phyloP scores from a whole-genome alignment of 2,329 filamentous ascomycete species.

The Tolypocladium nubicola region DNA sequence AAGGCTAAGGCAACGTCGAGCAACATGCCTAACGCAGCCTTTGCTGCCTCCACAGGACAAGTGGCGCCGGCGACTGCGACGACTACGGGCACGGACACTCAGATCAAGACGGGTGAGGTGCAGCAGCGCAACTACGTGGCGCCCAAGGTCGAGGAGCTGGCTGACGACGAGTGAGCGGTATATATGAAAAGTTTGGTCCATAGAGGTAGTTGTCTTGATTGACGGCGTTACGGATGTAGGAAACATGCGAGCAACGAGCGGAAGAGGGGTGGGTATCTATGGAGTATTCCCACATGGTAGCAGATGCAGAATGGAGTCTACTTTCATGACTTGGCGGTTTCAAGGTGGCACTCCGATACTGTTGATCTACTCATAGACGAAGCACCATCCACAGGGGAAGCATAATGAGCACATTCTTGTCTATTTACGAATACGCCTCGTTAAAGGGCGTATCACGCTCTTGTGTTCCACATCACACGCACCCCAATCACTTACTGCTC shows the following conservation, averaged over 20 bases:
- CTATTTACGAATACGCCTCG: neutral
- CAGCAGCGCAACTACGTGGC: constrained; percentile 36
- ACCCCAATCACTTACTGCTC: constrained; percentile 5
- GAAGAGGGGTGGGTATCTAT: neutral
- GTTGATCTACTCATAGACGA: neutral
- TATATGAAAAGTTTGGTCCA: neutral
- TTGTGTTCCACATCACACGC: neutral
- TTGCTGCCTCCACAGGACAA: constrained; percentile 43
- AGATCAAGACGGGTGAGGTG: constrained; percentile 33
- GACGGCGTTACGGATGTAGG: constrained; percentile 13
- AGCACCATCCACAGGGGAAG: too few relatives aligned
- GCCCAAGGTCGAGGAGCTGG: constrained; percentile 43
- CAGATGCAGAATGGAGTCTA: neutral
- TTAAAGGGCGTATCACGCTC: neutral
- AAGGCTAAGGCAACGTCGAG: constrained; percentile 29
- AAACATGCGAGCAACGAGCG: neutral
- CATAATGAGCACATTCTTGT: too few relatives aligned
- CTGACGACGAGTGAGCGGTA: constrained; percentile 33
- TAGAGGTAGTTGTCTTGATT: constrained; percentile 2
- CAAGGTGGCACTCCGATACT: neutral
- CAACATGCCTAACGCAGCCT: constrained; percentile 25
- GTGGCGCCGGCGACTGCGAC: constrained; percentile 40
- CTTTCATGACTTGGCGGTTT: neutral
- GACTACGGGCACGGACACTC: constrained; percentile 46
- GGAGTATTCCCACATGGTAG: neutral